Evolutionary conservation across 768 basidiomycete genomes (phyloP).

Genomic region (Lactarius indigo): DNA sequence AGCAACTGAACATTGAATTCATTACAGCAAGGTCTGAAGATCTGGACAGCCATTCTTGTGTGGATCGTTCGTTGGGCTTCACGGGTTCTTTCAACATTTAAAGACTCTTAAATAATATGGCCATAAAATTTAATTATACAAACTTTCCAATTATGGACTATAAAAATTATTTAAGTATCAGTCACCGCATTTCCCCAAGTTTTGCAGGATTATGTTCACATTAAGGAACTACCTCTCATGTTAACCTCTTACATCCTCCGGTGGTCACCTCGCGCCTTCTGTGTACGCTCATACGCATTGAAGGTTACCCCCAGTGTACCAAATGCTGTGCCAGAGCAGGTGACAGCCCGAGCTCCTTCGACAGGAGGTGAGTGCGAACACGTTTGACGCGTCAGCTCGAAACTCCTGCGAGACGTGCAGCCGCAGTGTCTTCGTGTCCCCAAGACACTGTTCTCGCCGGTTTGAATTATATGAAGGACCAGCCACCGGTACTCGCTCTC

Average conservation of each 20-base stretch:
- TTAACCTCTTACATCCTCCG: slow-evolving; percentile 10
- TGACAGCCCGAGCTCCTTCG: background rate
- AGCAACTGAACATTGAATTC: too few species aligned
- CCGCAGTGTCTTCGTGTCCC: slow-evolving; percentile 54
- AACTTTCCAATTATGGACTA: too few species aligned
- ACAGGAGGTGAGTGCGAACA: slow-evolving; percentile 4
- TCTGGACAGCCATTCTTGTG: too few species aligned
- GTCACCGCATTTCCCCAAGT: too few species aligned
- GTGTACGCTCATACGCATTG: background rate
- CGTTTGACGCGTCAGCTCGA: background rate
- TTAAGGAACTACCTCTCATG: background rate
- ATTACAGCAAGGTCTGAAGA: too few species aligned
- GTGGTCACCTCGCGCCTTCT: background rate
- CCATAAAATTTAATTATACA: too few species aligned
- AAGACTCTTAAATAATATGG: too few species aligned
- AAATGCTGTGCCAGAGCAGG: background rate
- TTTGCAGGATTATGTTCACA: too few species aligned
- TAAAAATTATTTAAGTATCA: too few species aligned
- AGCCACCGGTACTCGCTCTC: slow-evolving; percentile 68
- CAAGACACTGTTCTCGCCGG: slow-evolving; percentile 77
- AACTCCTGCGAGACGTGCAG: background rate
- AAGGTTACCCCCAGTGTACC: background rate
- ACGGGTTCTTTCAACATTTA: too few species aligned
- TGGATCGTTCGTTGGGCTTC: too few species aligned
- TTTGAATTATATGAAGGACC: slow-evolving; percentile 77